Percentiles rank a stretch among this genome's conserved stretches.
phyloP scores from a whole-genome alignment of 2,329 filamentous ascomycete species.

The Diplodia intermedia region DNA sequence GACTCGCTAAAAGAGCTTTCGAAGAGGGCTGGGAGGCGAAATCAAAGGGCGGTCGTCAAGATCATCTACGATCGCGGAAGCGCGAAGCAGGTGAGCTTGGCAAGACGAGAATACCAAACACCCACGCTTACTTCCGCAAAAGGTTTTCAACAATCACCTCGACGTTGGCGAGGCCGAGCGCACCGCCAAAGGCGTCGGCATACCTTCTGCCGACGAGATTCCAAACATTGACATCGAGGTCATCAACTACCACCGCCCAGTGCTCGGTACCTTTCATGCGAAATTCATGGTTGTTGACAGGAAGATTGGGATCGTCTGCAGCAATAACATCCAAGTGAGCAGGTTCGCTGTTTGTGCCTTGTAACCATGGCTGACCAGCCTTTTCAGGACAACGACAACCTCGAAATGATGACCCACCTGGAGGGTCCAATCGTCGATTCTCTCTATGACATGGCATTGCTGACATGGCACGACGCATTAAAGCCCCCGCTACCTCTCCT shows the following conservation, averaged over 20 bases:
- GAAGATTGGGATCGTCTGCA: slow-evolving; percentile 72
- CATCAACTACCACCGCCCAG: slow-evolving; percentile 72
- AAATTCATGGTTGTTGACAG: slow-evolving; percentile 82
- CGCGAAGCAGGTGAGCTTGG: slow-evolving; percentile 59
- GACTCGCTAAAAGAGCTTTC: slow-evolving; percentile 74
- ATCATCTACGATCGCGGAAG: slow-evolving; percentile 77
- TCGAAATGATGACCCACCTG: slow-evolving; percentile 80
- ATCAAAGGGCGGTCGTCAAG: slow-evolving; percentile 69
- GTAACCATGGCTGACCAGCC: neutral
- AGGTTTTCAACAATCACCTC: slow-evolving; percentile 69
- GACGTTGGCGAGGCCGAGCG: slow-evolving; percentile 65
- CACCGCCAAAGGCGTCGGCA: slow-evolving; percentile 59
- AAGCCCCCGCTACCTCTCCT: slow-evolving; percentile 66
- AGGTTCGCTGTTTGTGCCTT: neutral
- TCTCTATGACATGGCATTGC: slow-evolving; percentile 74
- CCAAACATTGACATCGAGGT: slow-evolving; percentile 76
- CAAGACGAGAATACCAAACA: neutral
- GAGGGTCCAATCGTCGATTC: slow-evolving; percentile 79
- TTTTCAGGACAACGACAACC: slow-evolving; percentile 70
- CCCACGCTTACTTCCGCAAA: neutral
- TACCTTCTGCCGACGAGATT: slow-evolving; percentile 70
- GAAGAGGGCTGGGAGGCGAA: slow-evolving; percentile 64
- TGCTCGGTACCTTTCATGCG: slow-evolving; percentile 76
- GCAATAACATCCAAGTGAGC: slow-evolving; percentile 71
- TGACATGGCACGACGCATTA: slow-evolving; percentile 72